These are phyloP conservation scores for Schizosaccharomyces japonicus DNA, from an alignment of 805 yeast genomes.

Conservation along the genomic window DNA sequence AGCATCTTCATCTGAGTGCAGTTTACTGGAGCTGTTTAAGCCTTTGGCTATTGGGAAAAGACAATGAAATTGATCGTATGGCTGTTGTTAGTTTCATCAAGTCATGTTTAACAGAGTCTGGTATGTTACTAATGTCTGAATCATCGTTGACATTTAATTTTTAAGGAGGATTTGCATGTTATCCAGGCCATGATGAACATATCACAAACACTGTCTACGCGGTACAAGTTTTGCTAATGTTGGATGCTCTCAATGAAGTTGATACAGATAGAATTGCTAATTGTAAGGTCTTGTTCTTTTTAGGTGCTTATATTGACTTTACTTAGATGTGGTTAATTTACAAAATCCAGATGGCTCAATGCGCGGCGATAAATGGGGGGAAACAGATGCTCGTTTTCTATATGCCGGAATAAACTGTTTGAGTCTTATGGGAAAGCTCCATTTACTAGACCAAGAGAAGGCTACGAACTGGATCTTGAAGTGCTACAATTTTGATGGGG, in stretches of 20 bases:
- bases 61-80: conserved; percentile 31
- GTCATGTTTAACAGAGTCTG: conserved; percentile 29
- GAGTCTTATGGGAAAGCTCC: conserved; percentile 41
- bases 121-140: conserved; percentile 21
- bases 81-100: conserved; percentile 48
- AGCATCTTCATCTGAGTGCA: conserved; percentile 75
- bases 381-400: conserved; percentile 74
- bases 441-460: conserved; percentile 24
- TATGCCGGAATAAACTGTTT: conserved; percentile 59
- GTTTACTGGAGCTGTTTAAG: conserved; percentile 89
- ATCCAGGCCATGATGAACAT: conserved; percentile 76
- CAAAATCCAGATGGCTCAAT: conserved; percentile 28
- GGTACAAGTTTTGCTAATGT: conserved; percentile 50
- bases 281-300: conserved; percentile 19
- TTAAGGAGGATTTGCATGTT: conserved; percentile 49
- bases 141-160: background rate
- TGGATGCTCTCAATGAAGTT: conserved; percentile 28
- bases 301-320: background rate
- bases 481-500: conserved; percentile 88
- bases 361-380: conserved; percentile 79
- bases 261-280: conserved; percentile 17
- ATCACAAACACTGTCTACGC: conserved; percentile 67
- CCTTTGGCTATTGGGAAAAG: conserved; percentile 31
- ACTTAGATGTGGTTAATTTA: conserved; percentile 16
- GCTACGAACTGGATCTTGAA: conserved; percentile 39